phyloP scores from a whole-genome alignment of 2,329 filamentous ascomycete genomes.

The Alternaria conjuncta region DNA sequence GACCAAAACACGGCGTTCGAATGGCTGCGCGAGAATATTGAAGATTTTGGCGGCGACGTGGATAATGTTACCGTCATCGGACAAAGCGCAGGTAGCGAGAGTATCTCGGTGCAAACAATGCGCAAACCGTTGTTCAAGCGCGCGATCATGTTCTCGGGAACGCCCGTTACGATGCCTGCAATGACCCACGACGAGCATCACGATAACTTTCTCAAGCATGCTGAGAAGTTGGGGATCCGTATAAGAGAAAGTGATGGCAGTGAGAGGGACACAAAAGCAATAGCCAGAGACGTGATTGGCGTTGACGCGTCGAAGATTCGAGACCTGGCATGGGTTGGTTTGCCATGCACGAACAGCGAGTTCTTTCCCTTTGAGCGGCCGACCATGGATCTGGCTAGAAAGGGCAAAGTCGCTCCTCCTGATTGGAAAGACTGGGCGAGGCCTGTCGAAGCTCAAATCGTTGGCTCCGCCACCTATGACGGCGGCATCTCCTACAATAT shows the following conservation, averaged over 20 bases:
- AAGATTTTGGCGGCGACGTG: slow-evolving; percentile 45
- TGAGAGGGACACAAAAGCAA: not conserved
- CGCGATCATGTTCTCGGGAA: slow-evolving; percentile 20
- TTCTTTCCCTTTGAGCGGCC: slow-evolving; percentile 15
- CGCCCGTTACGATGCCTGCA: slow-evolving; percentile 22
- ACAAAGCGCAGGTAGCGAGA: slow-evolving; percentile 43
- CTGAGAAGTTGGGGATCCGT: slow-evolving; percentile 4
- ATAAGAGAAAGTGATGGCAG: not conserved
- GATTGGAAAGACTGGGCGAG: slow-evolving; percentile 1
- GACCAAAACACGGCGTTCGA: slow-evolving; percentile 45
- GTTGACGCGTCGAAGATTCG: slow-evolving; percentile 12
- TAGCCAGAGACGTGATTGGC: slow-evolving; percentile 10
- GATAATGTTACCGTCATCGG: slow-evolving; percentile 6
- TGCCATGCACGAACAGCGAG: slow-evolving; percentile 14
- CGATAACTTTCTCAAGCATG: slow-evolving; percentile 14
- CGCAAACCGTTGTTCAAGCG: slow-evolving; percentile 20
- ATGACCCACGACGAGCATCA: slow-evolving; percentile 19
- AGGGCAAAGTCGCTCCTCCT: not conserved
- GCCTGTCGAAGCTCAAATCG: slow-evolving; percentile 17
- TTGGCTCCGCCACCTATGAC: slow-evolving; percentile 22
- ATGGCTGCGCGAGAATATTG: slow-evolving; percentile 47
- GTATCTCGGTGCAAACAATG: slow-evolving; percentile 16
- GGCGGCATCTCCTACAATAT: slow-evolving; percentile 27
- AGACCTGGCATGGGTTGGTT: slow-evolving; percentile 20
- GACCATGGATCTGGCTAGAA: slow-evolving; percentile 9